Evolutionary conservation across 768 basidiomycete genomes (phyloP), one percentile per base, ranked within the genome.

Genomic region (Mycena venus): DNA sequence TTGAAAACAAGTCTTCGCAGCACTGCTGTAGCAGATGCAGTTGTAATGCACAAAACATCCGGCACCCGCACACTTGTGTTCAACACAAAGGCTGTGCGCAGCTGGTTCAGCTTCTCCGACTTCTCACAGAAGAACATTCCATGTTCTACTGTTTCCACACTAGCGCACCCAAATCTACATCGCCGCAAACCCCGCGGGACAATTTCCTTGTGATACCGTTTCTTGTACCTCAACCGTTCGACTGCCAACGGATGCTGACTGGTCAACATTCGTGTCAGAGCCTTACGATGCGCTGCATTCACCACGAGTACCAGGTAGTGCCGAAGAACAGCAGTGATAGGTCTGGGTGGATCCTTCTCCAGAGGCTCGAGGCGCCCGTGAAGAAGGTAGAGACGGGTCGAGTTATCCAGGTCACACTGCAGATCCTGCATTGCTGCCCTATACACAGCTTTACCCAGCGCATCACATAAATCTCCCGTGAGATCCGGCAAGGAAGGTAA

Each of bases 81-180:
- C 25, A 42, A 25, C 34, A 25, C 59, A 27, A 61, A 61, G 5
- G 0, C 4, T 15, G 34, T 40, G 19, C 59, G 59, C 59, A 4
- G 14, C 59, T 27, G 36, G 31, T 8, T 42, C 59, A 61, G 25
- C 36, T 9, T 27, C 38, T 61, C 36, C 3, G n/a, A n/a, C 29
- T 32, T 15, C 0, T 32, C n/a, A 12, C 65, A 67, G 17, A 55
- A 56, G 31, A 67, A 67, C 34, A 67, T 6, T 15, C 17, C 65
- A 17, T 67, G 65, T 29, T 67, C 65, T 11, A 56, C 65, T 2
- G 53, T 67, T 27, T 67, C 65, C 8, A 56, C 51, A 25, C 34
- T 40, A 2, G 6, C 47, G 21, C 65, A 67, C 4, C 65, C 65
- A 55, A 67, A 67, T 10, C 63, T 51, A 17, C 65, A 67, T 8